Conservation (phyloP, 140 eudicot genomes). For the Oenanthe javanica region DNA sequence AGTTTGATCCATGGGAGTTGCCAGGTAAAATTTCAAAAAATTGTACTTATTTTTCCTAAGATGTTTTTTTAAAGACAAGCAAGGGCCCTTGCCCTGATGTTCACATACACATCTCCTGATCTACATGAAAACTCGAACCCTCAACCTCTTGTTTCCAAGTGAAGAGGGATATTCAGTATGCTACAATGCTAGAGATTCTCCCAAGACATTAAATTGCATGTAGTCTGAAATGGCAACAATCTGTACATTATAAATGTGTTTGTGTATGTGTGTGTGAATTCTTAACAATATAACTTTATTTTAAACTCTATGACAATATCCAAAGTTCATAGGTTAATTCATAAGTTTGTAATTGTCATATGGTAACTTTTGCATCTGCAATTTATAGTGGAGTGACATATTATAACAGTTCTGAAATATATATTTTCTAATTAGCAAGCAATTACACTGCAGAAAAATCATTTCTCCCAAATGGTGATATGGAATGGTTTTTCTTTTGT, state of each 20-base stretch:
- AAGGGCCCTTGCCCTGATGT: background rate
- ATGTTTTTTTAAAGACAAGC: background rate
- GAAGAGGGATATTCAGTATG: background rate
- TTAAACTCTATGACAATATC: background rate
- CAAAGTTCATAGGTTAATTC: too few relatives aligned
- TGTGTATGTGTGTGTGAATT: background rate
- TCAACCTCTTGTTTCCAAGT: background rate
- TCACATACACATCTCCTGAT: background rate
- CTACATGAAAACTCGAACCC: background rate
- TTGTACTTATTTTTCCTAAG: background rate
- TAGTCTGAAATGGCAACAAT: background rate
- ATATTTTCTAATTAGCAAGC: background rate
- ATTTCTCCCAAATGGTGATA: constrained; percentile 70
- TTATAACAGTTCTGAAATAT: background rate
- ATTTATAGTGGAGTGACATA: background rate
- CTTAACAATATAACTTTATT: background rate
- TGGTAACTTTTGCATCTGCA: background rate
- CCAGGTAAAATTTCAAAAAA: constrained; percentile 42
- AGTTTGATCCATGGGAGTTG: constrained; percentile 90
- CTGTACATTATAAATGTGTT: background rate
- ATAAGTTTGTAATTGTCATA: background rate
- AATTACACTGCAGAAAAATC: constrained; percentile 53
- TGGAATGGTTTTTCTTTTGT: constrained; percentile 87
- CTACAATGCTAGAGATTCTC: background rate
- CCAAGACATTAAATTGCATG: background rate